Evolutionary conservation across 108 stramenopile genomes (phyloP).

Genomic region (Cyclotella baltica): DNA sequence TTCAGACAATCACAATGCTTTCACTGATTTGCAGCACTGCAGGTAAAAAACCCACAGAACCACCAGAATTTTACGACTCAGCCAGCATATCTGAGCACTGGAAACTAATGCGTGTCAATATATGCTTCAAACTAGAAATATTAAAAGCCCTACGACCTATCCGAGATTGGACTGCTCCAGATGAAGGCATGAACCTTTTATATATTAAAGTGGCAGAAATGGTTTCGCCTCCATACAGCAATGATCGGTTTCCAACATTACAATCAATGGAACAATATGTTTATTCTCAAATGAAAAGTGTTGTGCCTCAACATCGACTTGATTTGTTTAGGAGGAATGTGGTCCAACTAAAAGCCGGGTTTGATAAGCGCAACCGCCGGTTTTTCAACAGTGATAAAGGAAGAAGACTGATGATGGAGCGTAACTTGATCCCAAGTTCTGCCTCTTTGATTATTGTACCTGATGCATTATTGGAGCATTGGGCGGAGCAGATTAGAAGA

Average conservation of each 20-base stretch:
- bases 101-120: conserved; percentile 40
- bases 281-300: not conserved
- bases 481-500: conserved; percentile 68
- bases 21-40: conserved; percentile 62
- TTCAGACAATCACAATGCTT: conserved; percentile 73
- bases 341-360: conserved; percentile 40
- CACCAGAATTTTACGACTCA: conserved; percentile 59
- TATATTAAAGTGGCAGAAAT: conserved; percentile 14
- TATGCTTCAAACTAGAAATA: conserved; percentile 39
- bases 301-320: conserved; percentile 13
- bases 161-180: conserved; percentile 4
- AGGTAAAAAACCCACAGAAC: conserved; percentile 45
- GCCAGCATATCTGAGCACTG: conserved; percentile 36
- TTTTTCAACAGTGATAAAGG: conserved; percentile 43
- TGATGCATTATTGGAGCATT: conserved; percentile 81
- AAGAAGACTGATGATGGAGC: conserved; percentile 53
- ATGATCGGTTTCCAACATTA: conserved; percentile 52
- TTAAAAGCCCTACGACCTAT: conserved; percentile 38
- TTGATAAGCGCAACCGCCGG: conserved; percentile 57
- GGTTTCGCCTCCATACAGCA: conserved; percentile 38
- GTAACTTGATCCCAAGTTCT: conserved; percentile 59
- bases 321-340: conserved; percentile 58
- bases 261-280: conserved; percentile 48
- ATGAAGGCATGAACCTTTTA: not conserved
- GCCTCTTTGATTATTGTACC: conserved; percentile 79